Base-by-base conservation (phyloP, 164 flowering plant species). In the Berberis vulgaris region DNA sequence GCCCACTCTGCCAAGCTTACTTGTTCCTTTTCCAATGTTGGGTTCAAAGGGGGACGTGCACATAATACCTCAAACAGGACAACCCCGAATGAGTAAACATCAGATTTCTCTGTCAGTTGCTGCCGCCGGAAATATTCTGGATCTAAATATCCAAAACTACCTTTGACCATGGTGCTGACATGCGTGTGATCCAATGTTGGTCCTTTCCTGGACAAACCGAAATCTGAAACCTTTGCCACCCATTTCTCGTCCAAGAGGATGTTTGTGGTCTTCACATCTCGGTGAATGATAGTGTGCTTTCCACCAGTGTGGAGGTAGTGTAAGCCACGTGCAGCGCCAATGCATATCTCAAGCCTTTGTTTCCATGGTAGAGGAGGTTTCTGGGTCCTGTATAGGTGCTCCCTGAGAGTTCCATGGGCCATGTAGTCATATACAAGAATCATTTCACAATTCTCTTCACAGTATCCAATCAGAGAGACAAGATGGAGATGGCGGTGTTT, bases 141-240 rank as follows among this genome's bases (percentile, higher is more conserved):
- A 66, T 82, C 85, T 59, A 80, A 61, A 63, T 80, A 82, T 43
- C 85, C 86, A 53, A 82, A 80, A 54, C 79, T 80, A 45, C 86
- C 86, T 63, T 76, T 80, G 46, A 80, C 86, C 3, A 68, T 68
- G 2, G 83, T 82, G 67, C 82, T 82, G 49, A 80, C 79, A 61
- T 82, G 83, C 7, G 79, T 78, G 40, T 70, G 69, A 60, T 72
- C 74, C 70, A 71, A 53, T 42, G 73, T 69, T 1, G 83, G 83
- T 4, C 85, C 85, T 26, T 71, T 56, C 65, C 65, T 80, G 1
- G 85, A 82, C 57, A 82, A 57, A 9, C 85, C 83, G 40, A 82
- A 82, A 64, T 82, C 86, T 2, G 86, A 80, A 49, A 82, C 83
- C 71, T 82, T 82, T 0, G 86, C 80, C 1, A 76, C 80, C 82